phyloP scores from a whole-genome alignment of 208 protist genomes.

The Leishmania aethiopica region DNA sequence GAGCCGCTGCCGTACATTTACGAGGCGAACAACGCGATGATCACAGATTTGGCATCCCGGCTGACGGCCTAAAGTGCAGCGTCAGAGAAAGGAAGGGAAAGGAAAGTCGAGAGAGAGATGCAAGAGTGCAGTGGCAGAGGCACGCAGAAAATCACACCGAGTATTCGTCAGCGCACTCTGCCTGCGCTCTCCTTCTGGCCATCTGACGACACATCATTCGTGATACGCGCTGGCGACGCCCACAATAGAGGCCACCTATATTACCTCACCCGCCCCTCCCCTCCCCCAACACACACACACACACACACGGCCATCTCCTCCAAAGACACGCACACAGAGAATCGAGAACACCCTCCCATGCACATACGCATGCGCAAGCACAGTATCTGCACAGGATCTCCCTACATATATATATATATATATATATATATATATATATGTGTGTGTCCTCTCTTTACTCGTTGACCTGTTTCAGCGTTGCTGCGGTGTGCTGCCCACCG shows the following conservation, averaged over 20 bases:
- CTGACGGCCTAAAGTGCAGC: conserved; percentile 7
- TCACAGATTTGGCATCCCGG: conserved; percentile 16
- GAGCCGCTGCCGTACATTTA: conserved; percentile 11
- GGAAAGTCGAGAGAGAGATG: background rate
- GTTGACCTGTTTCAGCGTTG: background rate
- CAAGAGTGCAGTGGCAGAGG: background rate
- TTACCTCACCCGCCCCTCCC: background rate
- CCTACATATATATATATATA: background rate
- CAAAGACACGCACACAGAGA: background rate
- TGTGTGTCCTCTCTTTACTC: background rate
- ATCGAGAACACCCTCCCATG: background rate
- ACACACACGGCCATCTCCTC: background rate
- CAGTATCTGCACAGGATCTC: background rate
- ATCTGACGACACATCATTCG: background rate
- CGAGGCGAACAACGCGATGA: conserved; percentile 15
- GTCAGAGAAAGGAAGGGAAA: background rate
- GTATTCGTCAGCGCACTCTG: background rate
- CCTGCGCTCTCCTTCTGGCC: background rate
- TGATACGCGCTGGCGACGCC: background rate
- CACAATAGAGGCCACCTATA: background rate
- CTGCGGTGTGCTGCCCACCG: background rate
- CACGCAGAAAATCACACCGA: background rate
- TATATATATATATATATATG: background rate
- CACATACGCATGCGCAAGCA: background rate
- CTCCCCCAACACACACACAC: background rate